Conservation (phyloP, 2,329 filamentous ascomycete genomes). For the Beauveria sp. region DNA sequence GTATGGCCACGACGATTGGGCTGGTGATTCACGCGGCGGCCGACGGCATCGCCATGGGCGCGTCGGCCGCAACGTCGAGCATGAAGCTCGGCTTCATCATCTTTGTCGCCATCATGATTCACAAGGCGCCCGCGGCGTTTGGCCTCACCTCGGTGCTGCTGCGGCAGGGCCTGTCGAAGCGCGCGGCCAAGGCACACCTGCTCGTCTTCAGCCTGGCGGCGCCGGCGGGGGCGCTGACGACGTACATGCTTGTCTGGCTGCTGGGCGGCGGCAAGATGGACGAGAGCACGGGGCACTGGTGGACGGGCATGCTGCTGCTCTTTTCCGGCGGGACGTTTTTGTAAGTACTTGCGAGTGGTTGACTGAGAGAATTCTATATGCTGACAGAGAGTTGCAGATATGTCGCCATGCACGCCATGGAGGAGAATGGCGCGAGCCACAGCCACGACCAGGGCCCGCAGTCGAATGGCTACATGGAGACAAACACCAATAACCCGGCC, state of each 20-base stretch:
- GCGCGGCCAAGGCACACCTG: conserved; percentile 74
- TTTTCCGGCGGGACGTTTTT: conserved; percentile 95
- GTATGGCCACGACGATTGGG: conserved; percentile 79
- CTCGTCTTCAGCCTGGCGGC: conserved; percentile 88
- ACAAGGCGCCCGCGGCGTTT: conserved; percentile 94
- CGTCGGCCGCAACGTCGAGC: conserved; percentile 69
- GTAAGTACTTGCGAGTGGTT: conserved; percentile 42
- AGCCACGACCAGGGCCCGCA: conserved; percentile 42
- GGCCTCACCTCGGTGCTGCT: conserved; percentile 84
- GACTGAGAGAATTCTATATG: not conserved
- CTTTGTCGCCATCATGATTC: conserved; percentile 93
- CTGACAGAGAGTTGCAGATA: conserved; percentile 49
- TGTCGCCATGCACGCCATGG: conserved; percentile 98
- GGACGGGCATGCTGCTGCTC: conserved; percentile 86
- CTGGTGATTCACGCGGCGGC: conserved; percentile 94
- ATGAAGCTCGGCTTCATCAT: conserved; percentile 80
- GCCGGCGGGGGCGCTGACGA: conserved; percentile 74
- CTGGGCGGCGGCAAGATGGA: conserved; percentile 54
- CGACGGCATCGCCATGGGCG: conserved; percentile 92
- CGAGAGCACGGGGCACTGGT: conserved; percentile 66
- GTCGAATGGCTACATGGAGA: conserved; percentile 49
- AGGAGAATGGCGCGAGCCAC: conserved; percentile 56
- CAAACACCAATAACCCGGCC: conserved; percentile 34
- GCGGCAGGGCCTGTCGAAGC: conserved; percentile 84
- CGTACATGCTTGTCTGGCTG: conserved; percentile 71